Conservation (phyloP, 768 basidiomycete species). For the Phylloporus sp. region DNA sequence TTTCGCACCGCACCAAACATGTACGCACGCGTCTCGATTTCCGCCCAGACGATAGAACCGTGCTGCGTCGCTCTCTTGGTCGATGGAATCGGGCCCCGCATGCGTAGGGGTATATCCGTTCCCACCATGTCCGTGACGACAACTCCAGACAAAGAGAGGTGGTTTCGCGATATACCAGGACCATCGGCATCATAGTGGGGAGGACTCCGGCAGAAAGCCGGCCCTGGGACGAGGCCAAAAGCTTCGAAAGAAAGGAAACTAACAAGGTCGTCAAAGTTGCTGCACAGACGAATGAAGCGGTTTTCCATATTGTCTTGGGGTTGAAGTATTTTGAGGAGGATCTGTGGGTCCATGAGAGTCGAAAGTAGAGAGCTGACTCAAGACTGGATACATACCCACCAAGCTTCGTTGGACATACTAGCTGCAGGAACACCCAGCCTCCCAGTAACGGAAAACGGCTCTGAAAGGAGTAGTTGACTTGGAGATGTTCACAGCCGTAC, state of each 20-base stretch:
- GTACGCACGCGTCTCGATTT: constrained; percentile 20
- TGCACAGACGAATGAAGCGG: constrained; percentile 29
- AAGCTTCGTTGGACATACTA: constrained; percentile 27
- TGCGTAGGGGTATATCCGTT: background rate
- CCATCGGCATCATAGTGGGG: background rate
- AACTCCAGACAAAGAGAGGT: constrained; percentile 21
- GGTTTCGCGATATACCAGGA: constrained; percentile 9
- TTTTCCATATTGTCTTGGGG: constrained; percentile 25
- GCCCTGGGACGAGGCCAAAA: constrained; percentile 15
- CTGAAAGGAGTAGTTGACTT: background rate
- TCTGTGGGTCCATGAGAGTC: background rate
- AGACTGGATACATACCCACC: constrained; percentile 25
- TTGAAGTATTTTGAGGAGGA: constrained; percentile 1
- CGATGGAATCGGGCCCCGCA: constrained; percentile 5
- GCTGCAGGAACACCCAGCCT: constrained; percentile 27
- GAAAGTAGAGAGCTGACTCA: background rate
- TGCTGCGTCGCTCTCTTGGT: constrained; percentile 5
- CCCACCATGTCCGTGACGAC: constrained; percentile 19
- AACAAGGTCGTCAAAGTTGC: constrained; percentile 28
- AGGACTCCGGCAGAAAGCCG: constrained; percentile 14
- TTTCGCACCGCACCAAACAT: constrained; percentile 32
- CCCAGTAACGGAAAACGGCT: constrained; percentile 23
- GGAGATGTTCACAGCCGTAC: constrained; percentile 4
- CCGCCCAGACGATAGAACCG: constrained; percentile 21
- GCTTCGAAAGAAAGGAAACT: constrained; percentile 26